phyloP scores from a whole-genome alignment of 1,139 yeast genomes.

The Sugiyamaella paludigena region DNA sequence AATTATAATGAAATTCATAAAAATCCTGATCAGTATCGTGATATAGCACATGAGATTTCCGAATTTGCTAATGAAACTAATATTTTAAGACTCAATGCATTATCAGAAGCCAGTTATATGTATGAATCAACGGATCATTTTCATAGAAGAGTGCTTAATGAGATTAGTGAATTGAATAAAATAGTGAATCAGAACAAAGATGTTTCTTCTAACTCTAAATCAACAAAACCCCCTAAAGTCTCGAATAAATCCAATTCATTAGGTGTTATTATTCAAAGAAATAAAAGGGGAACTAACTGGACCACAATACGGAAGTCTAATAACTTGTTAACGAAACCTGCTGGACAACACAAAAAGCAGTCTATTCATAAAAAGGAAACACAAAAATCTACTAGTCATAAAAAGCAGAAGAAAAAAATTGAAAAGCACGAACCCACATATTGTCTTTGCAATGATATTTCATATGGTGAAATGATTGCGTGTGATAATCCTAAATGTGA shows the following conservation, averaged over 20 bases:
- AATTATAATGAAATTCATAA: neutral
- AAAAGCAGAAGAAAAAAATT: neutral
- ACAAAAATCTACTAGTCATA: neutral
- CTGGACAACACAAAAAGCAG: too few species aligned
- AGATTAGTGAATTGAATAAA: slow-evolving; percentile 10
- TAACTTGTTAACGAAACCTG: too few species aligned
- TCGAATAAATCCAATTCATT: too few species aligned
- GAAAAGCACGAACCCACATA: slow-evolving; percentile 38
- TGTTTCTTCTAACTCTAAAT: neutral
- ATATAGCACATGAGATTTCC: slow-evolving; percentile 3
- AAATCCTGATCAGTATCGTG: neutral
- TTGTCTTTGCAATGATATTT: slow-evolving; percentile 76
- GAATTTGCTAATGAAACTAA: slow-evolving; percentile 7
- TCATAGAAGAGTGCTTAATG: slow-evolving; percentile 13
- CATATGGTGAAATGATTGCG: slow-evolving; percentile 87
- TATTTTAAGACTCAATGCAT: slow-evolving; percentile 13
- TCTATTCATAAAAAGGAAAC: neutral
- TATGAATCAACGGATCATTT: slow-evolving; percentile 14
- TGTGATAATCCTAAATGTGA: slow-evolving; percentile 78
- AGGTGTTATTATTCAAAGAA: neutral
- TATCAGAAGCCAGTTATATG: slow-evolving; percentile 19
- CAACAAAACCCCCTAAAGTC: too few species aligned
- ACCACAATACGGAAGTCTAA: neutral
- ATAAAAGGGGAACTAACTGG: neutral
- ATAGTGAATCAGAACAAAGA: neutral